Evolutionary conservation across 129 eudicot species (phyloP).

Genomic region (Solidago caesia): DNA sequence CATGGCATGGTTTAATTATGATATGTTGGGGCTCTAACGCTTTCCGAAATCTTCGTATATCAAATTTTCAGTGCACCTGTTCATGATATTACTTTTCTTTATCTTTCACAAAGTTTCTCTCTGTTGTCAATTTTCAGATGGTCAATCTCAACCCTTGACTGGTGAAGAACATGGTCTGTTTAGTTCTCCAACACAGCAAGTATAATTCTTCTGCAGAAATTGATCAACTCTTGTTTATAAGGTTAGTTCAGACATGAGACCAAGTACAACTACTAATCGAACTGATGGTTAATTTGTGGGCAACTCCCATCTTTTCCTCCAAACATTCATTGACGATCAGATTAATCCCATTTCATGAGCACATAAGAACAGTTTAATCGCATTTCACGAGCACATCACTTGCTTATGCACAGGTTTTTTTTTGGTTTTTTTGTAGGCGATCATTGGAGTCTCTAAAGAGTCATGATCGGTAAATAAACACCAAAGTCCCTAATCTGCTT

Average conservation of each 20-base stretch:
- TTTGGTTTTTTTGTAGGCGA: conserved; percentile 16
- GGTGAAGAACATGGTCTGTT: conserved; percentile 3
- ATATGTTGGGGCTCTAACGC: too few relatives aligned
- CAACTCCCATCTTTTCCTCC: too few relatives aligned
- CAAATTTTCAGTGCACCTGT: too few relatives aligned
- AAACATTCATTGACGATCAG: too few relatives aligned
- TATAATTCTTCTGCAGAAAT: conserved; percentile 25
- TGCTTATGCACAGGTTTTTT: too few relatives aligned
- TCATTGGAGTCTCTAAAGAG: conserved; percentile 12
- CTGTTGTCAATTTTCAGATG: not conserved
- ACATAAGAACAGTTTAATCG: not conserved
- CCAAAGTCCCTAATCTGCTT: conserved; percentile 9
- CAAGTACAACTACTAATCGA: not conserved
- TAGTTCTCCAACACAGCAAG: conserved; percentile 30
- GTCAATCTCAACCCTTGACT: not conserved
- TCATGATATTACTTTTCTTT: too few relatives aligned
- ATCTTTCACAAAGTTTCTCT: too few relatives aligned
- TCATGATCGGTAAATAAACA: conserved; percentile 25
- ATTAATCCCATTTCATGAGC: not conserved
- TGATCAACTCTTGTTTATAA: conserved; percentile 10
- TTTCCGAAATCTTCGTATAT: too few relatives aligned
- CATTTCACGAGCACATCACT: not conserved
- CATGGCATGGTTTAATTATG: too few relatives aligned
- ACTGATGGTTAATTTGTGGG: too few relatives aligned
- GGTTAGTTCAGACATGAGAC: conserved; percentile 12